Evolutionary conservation across 495 filamentous ascomycete genomes (phyloP).

Genomic region (Penicillium ucsense): DNA sequence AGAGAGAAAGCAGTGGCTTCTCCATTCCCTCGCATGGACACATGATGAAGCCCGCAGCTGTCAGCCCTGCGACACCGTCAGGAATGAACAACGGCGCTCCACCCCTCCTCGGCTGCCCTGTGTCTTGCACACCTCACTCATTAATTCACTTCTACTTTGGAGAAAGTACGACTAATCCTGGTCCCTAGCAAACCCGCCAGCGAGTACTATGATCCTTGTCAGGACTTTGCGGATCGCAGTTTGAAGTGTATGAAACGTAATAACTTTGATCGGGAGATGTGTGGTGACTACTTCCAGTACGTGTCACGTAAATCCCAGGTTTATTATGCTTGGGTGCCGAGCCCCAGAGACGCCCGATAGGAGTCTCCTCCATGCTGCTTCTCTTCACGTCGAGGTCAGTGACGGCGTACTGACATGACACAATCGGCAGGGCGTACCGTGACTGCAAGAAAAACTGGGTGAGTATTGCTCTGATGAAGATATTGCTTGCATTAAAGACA

Average conservation of each 20-base stretch:
- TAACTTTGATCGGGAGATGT: conserved; percentile 74
- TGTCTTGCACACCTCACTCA: no score
- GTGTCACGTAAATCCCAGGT: neutral
- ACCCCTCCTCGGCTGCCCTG: no score
- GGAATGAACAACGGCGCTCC: no score
- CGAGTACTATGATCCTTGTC: conserved; percentile 88
- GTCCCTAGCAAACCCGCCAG: conserved; percentile 62
- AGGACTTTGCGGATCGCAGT: conserved; percentile 81
- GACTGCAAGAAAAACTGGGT: conserved; percentile 95
- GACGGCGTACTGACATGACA: neutral
- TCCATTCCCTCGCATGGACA: no score
- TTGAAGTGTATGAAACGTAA: conserved; percentile 83
- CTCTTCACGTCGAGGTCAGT: no score
- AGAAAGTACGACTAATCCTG: neutral
- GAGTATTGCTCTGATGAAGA: conserved; percentile 21
- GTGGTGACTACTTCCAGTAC: conserved; percentile 88
- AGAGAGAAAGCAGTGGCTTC: neutral
- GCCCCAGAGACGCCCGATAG: no score
- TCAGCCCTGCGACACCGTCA: no score
- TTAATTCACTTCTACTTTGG: no score
- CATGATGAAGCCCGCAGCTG: no score
- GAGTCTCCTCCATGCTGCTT: no score
- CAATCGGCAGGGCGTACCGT: conserved; percentile 62
- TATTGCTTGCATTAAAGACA: no score
- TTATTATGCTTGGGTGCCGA: no score